Evolutionary conservation across 148 eudicot species (phyloP).

Genomic region (Amaranthus cruentus): DNA sequence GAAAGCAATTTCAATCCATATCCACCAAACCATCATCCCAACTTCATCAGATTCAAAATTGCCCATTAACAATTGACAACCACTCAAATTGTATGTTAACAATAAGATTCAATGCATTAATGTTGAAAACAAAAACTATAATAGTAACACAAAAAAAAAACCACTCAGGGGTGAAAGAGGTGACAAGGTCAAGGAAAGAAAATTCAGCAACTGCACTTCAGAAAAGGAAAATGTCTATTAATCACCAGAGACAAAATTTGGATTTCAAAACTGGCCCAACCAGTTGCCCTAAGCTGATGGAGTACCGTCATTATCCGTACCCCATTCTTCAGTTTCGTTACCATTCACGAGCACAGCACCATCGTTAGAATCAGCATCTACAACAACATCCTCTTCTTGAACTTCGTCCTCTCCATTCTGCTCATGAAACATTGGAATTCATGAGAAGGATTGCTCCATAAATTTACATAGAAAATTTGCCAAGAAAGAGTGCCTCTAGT

Average conservation of each 20-base stretch:
- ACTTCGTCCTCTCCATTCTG: conserved; percentile 62
- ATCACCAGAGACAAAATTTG: conserved; percentile 94
- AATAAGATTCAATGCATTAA: not conserved
- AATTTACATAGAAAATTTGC: too few relatives aligned
- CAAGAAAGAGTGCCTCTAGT: too few relatives aligned
- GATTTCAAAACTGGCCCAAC: conserved; percentile 85
- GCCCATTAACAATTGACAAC: not conserved
- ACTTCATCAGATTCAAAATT: not conserved
- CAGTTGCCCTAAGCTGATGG: conserved; percentile 93
- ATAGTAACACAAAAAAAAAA: not conserved
- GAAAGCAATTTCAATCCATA: not conserved
- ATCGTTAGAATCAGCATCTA: conserved; percentile 96
- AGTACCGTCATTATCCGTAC: conserved; percentile 92
- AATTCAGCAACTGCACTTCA: conserved; percentile 39
- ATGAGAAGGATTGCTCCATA: not conserved
- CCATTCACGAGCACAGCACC: conserved; percentile 92
- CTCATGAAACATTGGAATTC: conserved; percentile 15
- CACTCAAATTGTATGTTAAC: not conserved
- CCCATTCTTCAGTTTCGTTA: conserved; percentile 93
- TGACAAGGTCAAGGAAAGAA: conserved; percentile 15
- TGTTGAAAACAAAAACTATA: not conserved
- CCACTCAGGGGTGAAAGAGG: not conserved
- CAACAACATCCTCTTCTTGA: conserved; percentile 85
- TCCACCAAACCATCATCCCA: not conserved
- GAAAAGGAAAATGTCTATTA: conserved; percentile 56